Evolutionary conservation across 805 yeast species (phyloP).

Genomic region (Candida germanica): DNA sequence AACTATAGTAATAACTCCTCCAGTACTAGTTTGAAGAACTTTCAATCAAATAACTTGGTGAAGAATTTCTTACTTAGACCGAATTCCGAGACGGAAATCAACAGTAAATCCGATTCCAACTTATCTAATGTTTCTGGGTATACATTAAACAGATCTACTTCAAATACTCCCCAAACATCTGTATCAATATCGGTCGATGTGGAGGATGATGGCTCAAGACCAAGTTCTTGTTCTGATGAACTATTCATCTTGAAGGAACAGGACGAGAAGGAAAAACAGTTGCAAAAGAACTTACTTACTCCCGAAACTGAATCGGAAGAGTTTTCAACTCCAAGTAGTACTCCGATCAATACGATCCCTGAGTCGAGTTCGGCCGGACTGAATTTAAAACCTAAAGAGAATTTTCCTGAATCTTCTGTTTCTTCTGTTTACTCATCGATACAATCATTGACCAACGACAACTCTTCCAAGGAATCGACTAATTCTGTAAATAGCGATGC

Average conservation of each 20-base stretch:
- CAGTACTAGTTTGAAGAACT: slow-evolving; percentile 13
- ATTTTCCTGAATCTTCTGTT: too few species aligned
- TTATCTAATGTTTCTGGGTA: slow-evolving; percentile 5
- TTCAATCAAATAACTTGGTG: slow-evolving; percentile 12
- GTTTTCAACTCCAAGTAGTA: slow-evolving; percentile 9
- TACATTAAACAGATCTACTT: slow-evolving; percentile 12
- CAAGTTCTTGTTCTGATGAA: slow-evolving; percentile 6
- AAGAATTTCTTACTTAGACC: slow-evolving; percentile 11
- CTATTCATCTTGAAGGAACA: slow-evolving; percentile 6
- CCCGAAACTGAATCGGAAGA: slow-evolving; percentile 6
- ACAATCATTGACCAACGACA: too few species aligned
- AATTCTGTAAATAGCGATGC: too few species aligned
- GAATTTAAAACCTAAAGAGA: too few species aligned
- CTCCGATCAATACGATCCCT: too few species aligned
- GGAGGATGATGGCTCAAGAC: slow-evolving; percentile 7
- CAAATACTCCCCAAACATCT: slow-evolving; percentile 15
- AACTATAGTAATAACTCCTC: slow-evolving; percentile 13
- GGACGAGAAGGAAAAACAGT: background rate
- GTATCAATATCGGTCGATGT: slow-evolving; percentile 9
- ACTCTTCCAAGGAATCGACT: too few species aligned
- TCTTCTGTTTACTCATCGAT: slow-evolving; percentile 7
- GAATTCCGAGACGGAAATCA: slow-evolving; percentile 7
- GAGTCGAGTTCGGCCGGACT: too few species aligned
- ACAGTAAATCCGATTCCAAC: slow-evolving; percentile 11
- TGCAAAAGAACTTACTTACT: too few species aligned